These are phyloP conservation scores for Hypoxylon cercidicola DNA, from an alignment of 495 filamentous ascomycete genomes.

Conservation along the genomic window DNA sequence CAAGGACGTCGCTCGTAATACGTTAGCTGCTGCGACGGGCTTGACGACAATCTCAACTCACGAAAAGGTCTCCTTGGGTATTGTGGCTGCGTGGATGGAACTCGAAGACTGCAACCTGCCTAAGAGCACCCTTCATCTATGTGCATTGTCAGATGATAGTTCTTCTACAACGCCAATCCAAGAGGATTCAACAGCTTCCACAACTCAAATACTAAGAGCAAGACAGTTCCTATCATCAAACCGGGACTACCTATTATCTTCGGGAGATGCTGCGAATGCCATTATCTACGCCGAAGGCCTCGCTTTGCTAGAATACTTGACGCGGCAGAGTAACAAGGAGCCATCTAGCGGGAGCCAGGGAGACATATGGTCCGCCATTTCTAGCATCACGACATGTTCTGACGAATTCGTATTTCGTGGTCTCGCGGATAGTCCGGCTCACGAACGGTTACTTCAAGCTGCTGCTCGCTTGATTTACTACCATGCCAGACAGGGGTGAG, in stretches of 20 bases:
- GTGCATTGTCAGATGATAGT: conserved; percentile 31
- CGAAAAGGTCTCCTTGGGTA: conserved; percentile 22
- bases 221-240: conserved; percentile 65
- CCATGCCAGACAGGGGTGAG: conserved; percentile 66
- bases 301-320: conserved; percentile 72
- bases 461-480: conserved; percentile 74
- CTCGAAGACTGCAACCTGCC: conserved; percentile 60
- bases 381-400: conserved; percentile 50
- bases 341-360: conserved; percentile 53
- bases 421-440: conserved; percentile 43
- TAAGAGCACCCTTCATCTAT: conserved; percentile 60
- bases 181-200: conserved; percentile 23
- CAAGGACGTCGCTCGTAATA: conserved; percentile 63
- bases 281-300: conserved; percentile 68
- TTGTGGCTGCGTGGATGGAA: conserved; percentile 69
- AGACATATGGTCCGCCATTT: conserved; percentile 61
- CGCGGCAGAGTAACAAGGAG: conserved; percentile 47
- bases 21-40: conserved; percentile 65
- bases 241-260: conserved; percentile 66
- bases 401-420: conserved; percentile 49
- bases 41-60: conserved; percentile 27
- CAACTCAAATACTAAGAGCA: conserved; percentile 63
- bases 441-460: conserved; percentile 73
- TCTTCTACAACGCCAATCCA: conserved; percentile 7
- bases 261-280: conserved; percentile 55